Conservation (phyloP, 345 rosid genomes). For the Eutrema heterophyllum region DNA sequence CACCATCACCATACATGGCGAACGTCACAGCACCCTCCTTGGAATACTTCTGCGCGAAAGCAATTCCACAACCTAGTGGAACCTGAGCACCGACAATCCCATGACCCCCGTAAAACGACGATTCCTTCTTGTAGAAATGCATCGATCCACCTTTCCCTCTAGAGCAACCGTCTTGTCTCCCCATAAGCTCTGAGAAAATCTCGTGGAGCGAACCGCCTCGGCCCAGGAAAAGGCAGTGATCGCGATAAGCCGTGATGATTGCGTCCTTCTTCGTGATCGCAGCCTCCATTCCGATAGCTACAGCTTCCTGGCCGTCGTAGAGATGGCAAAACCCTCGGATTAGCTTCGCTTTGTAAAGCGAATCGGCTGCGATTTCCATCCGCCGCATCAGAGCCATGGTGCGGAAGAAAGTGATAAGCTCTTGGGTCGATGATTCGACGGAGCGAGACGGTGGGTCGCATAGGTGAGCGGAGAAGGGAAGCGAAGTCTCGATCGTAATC, state of each 20-base stretch:
- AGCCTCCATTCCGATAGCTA: conserved; percentile 93
- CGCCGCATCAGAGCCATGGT: conserved; percentile 91
- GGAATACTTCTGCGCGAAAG: conserved; percentile 88
- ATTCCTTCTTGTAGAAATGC: conserved; percentile 92
- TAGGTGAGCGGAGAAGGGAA: conserved; percentile 73
- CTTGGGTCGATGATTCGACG: conserved; percentile 60
- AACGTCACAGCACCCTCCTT: conserved; percentile 87
- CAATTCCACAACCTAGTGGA: conserved; percentile 91
- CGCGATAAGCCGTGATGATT: conserved; percentile 89
- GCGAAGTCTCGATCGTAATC: conserved; percentile 77
- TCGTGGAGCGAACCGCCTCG: conserved; percentile 81
- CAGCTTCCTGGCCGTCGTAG: conserved; percentile 98
- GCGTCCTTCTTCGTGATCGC: conserved; percentile 79
- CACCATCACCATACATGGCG: conserved; percentile 90
- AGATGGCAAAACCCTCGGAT: conserved; percentile 97
- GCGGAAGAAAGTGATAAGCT: conserved; percentile 72
- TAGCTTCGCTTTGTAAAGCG: conserved; percentile 97
- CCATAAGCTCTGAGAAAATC: conserved; percentile 90
- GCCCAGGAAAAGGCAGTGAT: conserved; percentile 77
- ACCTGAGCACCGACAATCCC: conserved; percentile 98
- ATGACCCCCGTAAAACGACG: conserved; percentile 84
- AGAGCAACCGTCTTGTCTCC: conserved; percentile 81
- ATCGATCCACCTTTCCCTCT: conserved; percentile 94
- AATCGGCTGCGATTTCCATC: conserved; percentile 95
- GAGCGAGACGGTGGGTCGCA: conserved; percentile 86